A percentile compares a stretch with the other conserved stretches of the same genome.
These are phyloP conservation scores for Aegilops sharonensis DNA, from an alignment of 176 grass and related monocot genomes.

Conservation along the genomic window DNA sequence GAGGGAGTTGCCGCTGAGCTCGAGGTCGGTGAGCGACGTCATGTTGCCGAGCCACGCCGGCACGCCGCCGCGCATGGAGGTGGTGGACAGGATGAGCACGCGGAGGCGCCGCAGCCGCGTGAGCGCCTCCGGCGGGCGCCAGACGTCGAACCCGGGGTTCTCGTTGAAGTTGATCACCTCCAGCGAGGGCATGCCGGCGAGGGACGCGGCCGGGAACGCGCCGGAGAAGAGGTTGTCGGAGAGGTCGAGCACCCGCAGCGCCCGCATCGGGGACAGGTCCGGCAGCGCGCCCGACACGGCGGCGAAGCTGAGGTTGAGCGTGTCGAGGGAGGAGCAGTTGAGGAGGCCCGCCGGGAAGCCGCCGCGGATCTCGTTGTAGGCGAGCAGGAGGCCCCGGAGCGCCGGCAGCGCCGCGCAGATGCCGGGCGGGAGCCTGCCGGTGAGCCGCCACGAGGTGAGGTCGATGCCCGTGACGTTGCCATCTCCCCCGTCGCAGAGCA, in stretches of 20 bases:
- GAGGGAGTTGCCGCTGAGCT: constrained; percentile 74
- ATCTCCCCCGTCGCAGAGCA: constrained; percentile 8
- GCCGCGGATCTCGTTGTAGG: constrained; percentile 57
- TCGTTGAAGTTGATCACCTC: constrained; percentile 85
- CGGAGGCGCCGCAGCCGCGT: constrained; percentile 34
- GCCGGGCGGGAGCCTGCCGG: constrained; percentile 51
- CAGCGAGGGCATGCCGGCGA: constrained; percentile 50
- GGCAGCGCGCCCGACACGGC: constrained; percentile 59
- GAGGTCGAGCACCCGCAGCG: constrained; percentile 56
- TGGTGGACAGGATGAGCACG: constrained; percentile 84
- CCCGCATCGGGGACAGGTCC: constrained; percentile 49
- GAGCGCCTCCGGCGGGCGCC: constrained; percentile 57
- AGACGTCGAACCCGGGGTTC: constrained; percentile 74
- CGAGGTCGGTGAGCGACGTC: constrained; percentile 83
- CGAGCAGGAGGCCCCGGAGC: constrained; percentile 56
- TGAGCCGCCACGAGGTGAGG: constrained; percentile 69
- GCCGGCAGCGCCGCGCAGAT: constrained; percentile 55
- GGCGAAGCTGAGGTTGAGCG: constrained; percentile 72
- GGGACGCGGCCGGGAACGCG: constrained; percentile 56
- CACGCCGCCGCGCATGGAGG: constrained; percentile 59
- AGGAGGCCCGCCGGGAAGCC: constrained; percentile 53
- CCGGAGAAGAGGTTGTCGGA: constrained; percentile 72
- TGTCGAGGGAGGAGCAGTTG: constrained; percentile 65
- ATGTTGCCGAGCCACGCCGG: constrained; percentile 89
- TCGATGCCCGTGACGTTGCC: constrained; percentile 62